phyloP scores from a whole-genome alignment of 495 filamentous ascomycete species.

The Aspergillus baeticus region DNA sequence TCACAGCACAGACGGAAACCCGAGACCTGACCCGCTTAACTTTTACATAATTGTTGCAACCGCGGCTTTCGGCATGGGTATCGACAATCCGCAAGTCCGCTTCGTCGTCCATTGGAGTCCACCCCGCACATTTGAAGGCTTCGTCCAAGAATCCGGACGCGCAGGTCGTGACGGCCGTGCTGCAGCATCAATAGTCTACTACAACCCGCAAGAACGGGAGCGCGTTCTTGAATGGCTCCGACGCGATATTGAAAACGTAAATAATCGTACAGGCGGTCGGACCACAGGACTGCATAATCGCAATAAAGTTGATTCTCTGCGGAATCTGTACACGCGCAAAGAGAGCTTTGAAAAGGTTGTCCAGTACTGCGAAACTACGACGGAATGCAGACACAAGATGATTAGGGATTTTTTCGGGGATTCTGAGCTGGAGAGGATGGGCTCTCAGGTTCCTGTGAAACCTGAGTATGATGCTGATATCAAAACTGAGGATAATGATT shows the following conservation, averaged over 20 bases:
- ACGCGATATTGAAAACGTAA: constrained; percentile 34
- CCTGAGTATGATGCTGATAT: background rate
- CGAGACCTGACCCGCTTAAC: constrained; percentile 31
- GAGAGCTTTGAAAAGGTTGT: constrained; percentile 59
- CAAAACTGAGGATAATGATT: constrained; percentile 1
- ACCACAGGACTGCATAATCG: constrained; percentile 16
- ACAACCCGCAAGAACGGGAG: constrained; percentile 79
- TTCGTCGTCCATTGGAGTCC: constrained; percentile 94
- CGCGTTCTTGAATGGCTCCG: constrained; percentile 57
- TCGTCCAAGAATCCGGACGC: constrained; percentile 92
- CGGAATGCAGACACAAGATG: constrained; percentile 68
- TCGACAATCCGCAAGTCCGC: constrained; percentile 89
- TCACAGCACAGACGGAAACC: background rate
- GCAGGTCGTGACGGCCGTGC: constrained; percentile 89
- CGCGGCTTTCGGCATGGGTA: constrained; percentile 96
- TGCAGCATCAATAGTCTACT: constrained; percentile 83
- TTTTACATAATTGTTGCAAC: constrained; percentile 94
- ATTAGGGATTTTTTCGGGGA: constrained; percentile 87
- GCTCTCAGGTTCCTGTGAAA: constrained; percentile 31
- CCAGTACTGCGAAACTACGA: constrained; percentile 76
- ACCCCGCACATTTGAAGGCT: constrained; percentile 90
- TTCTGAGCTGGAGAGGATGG: constrained; percentile 40
- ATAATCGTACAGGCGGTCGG: constrained; percentile 31
- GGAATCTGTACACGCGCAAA: constrained; percentile 39
- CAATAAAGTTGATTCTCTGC: constrained; percentile 23